Evolutionary conservation across 495 filamentous ascomycete genomes (phyloP).

Genomic region (Aspergillus nanangensis): DNA sequence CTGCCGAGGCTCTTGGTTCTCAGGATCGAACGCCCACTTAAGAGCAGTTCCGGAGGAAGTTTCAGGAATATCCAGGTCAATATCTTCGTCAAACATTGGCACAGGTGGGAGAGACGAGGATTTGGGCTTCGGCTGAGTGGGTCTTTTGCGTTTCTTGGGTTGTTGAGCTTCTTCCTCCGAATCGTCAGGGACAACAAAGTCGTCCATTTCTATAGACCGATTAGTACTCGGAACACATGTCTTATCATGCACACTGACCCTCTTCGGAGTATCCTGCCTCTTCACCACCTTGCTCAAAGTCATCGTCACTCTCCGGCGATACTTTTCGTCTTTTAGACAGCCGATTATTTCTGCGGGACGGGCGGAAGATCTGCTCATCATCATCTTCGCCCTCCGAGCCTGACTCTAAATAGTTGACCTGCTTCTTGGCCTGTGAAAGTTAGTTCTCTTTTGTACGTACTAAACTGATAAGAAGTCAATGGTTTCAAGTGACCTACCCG

Average conservation of each 20-base stretch:
- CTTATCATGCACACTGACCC: too few species aligned
- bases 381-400: conserved; percentile 53
- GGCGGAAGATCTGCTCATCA: conserved; percentile 47
- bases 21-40: conserved; percentile 82
- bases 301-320: conserved; percentile 57
- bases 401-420: conserved; percentile 44
- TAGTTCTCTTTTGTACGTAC: too few species aligned
- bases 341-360: conserved; percentile 32
- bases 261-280: conserved; percentile 53
- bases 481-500: conserved; percentile 37
- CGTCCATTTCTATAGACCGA: conserved; percentile 74
- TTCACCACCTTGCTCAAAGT: conserved; percentile 57
- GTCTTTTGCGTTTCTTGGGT: conserved; percentile 70
- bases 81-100: conserved; percentile 45
- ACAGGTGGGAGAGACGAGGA: conserved; percentile 47
- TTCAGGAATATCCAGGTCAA: conserved; percentile 46
- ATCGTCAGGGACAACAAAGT: conserved; percentile 80
- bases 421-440: conserved; percentile 37
- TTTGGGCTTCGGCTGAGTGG: conserved; percentile 49
- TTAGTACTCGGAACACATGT: too few species aligned
- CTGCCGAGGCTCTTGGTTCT: conserved; percentile 59
- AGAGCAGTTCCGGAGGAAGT: conserved; percentile 67
- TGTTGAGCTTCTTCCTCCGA: conserved; percentile 67
- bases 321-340: conserved; percentile 49
- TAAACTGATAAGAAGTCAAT: too few species aligned